phyloP scores from a whole-genome alignment of 1,284 basidiomycete genomes.

The Cutaneotrichosporon dermatis region DNA sequence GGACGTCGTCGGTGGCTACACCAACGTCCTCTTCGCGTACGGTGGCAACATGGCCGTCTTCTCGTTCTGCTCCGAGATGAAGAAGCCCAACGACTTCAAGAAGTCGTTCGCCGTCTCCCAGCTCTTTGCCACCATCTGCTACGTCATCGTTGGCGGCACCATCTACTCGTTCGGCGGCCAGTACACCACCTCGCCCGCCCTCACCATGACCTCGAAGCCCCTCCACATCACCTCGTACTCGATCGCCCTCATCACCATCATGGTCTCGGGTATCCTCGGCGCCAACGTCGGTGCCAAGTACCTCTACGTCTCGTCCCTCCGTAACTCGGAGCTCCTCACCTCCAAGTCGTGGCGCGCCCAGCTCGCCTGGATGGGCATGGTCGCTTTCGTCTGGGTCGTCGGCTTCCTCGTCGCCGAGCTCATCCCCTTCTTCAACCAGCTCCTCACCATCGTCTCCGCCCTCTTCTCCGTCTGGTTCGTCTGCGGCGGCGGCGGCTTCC shows the following conservation, averaged over 20 bases:
- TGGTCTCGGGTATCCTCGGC: constrained; percentile 41
- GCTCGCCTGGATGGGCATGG: constrained; percentile 36
- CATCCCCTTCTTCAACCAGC: constrained; percentile 46
- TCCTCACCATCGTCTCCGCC: constrained; percentile 41
- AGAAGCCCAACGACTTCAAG: constrained; percentile 40
- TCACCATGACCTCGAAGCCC: constrained; percentile 35
- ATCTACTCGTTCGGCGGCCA: constrained; percentile 42
- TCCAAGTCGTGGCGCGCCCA: constrained; percentile 30
- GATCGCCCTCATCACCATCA: constrained; percentile 39
- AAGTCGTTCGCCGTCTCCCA: constrained; percentile 42
- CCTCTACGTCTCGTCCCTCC: constrained; percentile 35
- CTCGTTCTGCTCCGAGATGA: constrained; percentile 43
- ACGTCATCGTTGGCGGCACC: constrained; percentile 34
- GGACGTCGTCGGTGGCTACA: constrained; percentile 36
- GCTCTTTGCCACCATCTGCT: constrained; percentile 26
- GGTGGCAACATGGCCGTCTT: constrained; percentile 43
- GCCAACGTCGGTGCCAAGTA: constrained; percentile 43
- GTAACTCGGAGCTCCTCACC: constrained; percentile 34
- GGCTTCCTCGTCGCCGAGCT: constrained; percentile 41
- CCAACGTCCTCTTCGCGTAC: constrained; percentile 41
- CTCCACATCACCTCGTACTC: constrained; percentile 37
- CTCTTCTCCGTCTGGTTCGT: constrained; percentile 44
- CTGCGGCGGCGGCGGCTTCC: constrained; percentile 36
- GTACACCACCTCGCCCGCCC: constrained; percentile 38
- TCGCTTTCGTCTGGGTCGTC: constrained; percentile 35